These are phyloP conservation scores for Colletotrichum echinochloae DNA, from an alignment of 2,329 filamentous ascomycete genomes.

Conservation along the genomic window DNA sequence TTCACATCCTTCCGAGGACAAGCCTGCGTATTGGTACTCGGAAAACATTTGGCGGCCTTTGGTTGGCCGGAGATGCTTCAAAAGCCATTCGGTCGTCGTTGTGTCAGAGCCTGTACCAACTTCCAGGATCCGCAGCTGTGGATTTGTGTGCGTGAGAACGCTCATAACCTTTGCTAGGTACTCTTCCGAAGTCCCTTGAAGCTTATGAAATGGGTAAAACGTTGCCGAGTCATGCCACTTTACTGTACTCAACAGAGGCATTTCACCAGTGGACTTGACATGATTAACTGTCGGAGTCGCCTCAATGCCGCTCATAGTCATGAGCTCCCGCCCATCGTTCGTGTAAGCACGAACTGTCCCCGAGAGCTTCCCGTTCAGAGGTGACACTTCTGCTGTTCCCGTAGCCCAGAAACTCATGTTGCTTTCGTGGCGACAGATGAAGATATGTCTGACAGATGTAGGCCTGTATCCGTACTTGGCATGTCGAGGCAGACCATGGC, in stretches of 20 bases:
- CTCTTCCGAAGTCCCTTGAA: neutral
- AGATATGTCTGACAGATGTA: constrained; percentile 5
- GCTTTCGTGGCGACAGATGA: neutral
- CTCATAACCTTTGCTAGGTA: neutral
- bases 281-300: neutral
- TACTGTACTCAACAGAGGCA: too few relatives aligned
- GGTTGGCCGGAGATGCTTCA: too few relatives aligned
- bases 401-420: constrained; percentile 12
- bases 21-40: too few relatives aligned
- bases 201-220: too few relatives aligned
- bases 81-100: too few relatives aligned
- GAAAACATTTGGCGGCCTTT: too few relatives aligned
- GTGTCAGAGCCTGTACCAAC: too few relatives aligned
- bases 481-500: constrained; percentile 3
- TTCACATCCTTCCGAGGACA: too few relatives aligned
- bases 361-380: neutral
- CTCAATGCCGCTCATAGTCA: constrained; percentile 10
- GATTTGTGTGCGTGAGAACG: neutral
- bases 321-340: neutral
- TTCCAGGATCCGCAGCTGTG: neutral
- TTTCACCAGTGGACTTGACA: neutral
- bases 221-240: too few relatives aligned
- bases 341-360: constrained; percentile 8
- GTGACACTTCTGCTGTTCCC: neutral
- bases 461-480: constrained; percentile 9